These are phyloP conservation scores for Fusarium marasasianum DNA, from an alignment of 2,329 filamentous ascomycete species.

Conservation along the genomic window DNA sequence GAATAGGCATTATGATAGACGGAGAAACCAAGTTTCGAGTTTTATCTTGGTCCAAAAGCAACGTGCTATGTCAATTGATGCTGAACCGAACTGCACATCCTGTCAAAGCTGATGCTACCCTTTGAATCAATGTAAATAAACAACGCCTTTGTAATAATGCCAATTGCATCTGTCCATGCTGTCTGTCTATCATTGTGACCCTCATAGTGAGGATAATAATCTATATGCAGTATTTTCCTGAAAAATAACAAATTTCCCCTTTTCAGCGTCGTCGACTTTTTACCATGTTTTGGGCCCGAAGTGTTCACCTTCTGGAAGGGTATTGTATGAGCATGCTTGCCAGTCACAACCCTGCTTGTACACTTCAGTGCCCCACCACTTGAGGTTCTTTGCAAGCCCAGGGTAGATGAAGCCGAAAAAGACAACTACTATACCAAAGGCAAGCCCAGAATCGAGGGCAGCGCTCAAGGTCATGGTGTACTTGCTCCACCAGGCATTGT, in stretches of 20 bases:
- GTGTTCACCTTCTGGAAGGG: slow-evolving; percentile 67
- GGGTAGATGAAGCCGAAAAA: slow-evolving; percentile 91
- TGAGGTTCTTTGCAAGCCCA: slow-evolving; percentile 75
- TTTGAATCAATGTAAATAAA: not conserved
- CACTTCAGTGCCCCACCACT: slow-evolving; percentile 90
- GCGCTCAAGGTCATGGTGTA: slow-evolving; percentile 91
- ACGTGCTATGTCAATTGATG: not conserved
- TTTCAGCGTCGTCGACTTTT: not conserved
- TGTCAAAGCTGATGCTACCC: not conserved
- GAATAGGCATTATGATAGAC: slow-evolving; percentile 43
- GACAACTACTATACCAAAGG: slow-evolving; percentile 82
- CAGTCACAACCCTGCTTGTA: slow-evolving; percentile 88
- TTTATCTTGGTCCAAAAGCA: slow-evolving; percentile 19
- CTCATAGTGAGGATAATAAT: not conserved
- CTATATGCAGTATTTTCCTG: slow-evolving; percentile 33
- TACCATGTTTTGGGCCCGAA: slow-evolving; percentile 74
- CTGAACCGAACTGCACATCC: not conserved
- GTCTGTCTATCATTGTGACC: slow-evolving; percentile 36
- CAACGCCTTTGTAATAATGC: slow-evolving; percentile 6
- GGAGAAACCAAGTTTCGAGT: slow-evolving; percentile 35
- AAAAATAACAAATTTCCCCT: not conserved
- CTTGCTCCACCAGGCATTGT: slow-evolving; percentile 84
- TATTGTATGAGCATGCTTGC: slow-evolving; percentile 78
- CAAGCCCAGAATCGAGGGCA: slow-evolving; percentile 82
- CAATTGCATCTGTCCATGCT: slow-evolving; percentile 7